A percentile compares a stretch with the other conserved stretches of the same genome.
These are phyloP conservation scores for Pichia gijzeniarum DNA, from an alignment of 805 yeast species.

Conservation along the genomic window DNA sequence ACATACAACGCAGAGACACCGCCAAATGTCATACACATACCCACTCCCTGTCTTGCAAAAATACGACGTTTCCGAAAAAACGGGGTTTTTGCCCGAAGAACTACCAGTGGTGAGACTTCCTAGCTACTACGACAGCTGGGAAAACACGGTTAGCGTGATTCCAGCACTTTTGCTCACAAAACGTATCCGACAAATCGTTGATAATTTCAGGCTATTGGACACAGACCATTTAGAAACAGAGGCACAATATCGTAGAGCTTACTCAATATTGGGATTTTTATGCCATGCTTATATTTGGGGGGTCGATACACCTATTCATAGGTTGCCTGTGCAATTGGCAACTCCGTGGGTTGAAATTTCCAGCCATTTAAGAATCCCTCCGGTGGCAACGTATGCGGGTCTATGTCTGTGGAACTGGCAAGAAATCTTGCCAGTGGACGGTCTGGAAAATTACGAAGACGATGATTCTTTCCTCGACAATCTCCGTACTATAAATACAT, in stretches of 20 bases:
- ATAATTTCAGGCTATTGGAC: conserved; percentile 51
- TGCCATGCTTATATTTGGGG: conserved; percentile 93
- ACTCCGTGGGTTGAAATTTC: conserved; percentile 60
- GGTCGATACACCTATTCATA: conserved; percentile 51
- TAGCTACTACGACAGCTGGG: conserved; percentile 70
- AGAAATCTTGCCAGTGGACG: conserved; percentile 42
- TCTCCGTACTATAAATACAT: conserved; percentile 73
- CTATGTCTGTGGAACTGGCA: conserved; percentile 85
- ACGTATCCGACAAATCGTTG: conserved; percentile 56
- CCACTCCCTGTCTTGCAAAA: conserved; percentile 48
- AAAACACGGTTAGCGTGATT: conserved; percentile 51
- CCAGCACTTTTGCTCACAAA: conserved; percentile 70
- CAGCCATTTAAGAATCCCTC: conserved; percentile 65
- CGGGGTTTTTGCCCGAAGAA: conserved; percentile 75
- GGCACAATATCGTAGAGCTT: conserved; percentile 69
- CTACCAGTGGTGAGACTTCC: conserved; percentile 59
- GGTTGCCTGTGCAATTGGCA: conserved; percentile 62
- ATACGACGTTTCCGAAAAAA: conserved; percentile 60
- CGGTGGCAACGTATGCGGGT: conserved; percentile 83
- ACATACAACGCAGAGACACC: too few species aligned
- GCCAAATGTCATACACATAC: conserved; percentile 22
- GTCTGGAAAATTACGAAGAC: conserved; percentile 21
- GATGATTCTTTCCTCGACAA: conserved; percentile 45
- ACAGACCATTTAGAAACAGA: conserved; percentile 39
- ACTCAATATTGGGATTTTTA: conserved; percentile 69